Percentiles rank a stretch among this genome's conserved stretches.
phyloP scores from a whole-genome alignment of 148 eudicot genomes.

The Drosera capensis region DNA sequence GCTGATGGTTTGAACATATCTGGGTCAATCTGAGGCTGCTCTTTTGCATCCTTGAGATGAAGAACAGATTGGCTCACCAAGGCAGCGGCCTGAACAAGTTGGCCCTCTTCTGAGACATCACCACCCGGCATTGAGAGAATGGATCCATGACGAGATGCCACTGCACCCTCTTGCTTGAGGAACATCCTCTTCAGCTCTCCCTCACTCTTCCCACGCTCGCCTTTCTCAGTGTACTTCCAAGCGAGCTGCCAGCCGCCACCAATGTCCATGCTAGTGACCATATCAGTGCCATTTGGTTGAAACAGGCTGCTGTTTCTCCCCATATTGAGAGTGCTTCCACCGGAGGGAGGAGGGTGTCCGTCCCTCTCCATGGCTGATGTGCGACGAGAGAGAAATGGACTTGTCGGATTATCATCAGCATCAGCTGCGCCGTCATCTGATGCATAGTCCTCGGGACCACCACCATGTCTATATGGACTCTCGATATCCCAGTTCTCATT shows the following conservation, averaged over 20 bases:
- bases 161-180: conserved; percentile 58
- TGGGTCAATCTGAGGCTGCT: conserved; percentile 23
- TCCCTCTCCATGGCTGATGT: conserved; percentile 9
- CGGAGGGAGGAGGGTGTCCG: conserved; percentile 14
- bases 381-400: conserved; percentile 66
- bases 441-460: no score
- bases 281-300: conserved; percentile 23
- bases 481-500: conserved; percentile 49
- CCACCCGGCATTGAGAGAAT: conserved; percentile 34
- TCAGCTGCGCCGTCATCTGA: no score
- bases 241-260: conserved; percentile 99
- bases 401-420: conserved; percentile 47
- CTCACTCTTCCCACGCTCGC: conserved; percentile 33
- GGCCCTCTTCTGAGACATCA: conserved; percentile 36
- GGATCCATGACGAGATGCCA: conserved; percentile 57
- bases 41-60: conserved; percentile 26
- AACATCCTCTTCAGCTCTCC: conserved; percentile 57
- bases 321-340: conserved; percentile 23
- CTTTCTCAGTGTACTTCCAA: conserved; percentile 31
- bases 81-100: conserved; percentile 63
- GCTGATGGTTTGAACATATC: conserved; percentile 27
- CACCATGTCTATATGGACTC: conserved; percentile 16
- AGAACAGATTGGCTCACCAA: conserved; percentile 69
- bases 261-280: conserved; percentile 46
- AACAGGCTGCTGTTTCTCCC: conserved; percentile 21